Conservation (phyloP, 352 stramenopile species). For the Pythium volutum region DNA sequence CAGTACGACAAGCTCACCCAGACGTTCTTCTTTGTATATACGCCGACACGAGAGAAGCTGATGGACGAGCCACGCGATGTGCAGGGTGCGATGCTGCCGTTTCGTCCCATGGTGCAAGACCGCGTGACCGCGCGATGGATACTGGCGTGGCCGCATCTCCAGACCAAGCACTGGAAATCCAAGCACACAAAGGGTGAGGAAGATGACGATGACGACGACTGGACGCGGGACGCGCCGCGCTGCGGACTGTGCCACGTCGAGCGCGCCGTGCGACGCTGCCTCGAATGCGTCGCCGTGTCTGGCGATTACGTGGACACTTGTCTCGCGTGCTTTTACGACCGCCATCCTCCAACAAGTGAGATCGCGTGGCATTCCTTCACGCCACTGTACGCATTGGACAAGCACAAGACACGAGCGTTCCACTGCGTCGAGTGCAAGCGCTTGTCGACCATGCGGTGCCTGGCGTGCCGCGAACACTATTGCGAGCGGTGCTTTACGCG, state of each 20-base stretch:
- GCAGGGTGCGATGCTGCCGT: slow-evolving; percentile 43
- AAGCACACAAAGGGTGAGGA: neutral
- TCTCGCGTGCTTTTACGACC: slow-evolving; percentile 69
- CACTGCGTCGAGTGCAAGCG: slow-evolving; percentile 75
- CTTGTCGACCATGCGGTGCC: slow-evolving; percentile 53
- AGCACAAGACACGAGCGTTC: slow-evolving; percentile 31
- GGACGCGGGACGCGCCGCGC: slow-evolving; percentile 10
- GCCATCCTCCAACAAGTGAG: slow-evolving; percentile 30
- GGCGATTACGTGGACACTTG: slow-evolving; percentile 78
- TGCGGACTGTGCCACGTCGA: slow-evolving; percentile 63
- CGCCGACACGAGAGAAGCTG: slow-evolving; percentile 59
- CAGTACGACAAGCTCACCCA: slow-evolving; percentile 46
- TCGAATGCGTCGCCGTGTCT: slow-evolving; percentile 53
- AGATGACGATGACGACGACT: slow-evolving; percentile 3
- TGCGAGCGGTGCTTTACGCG: slow-evolving; percentile 74
- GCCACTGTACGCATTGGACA: slow-evolving; percentile 33
- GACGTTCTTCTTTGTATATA: slow-evolving; percentile 68
- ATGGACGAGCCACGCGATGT: slow-evolving; percentile 57
- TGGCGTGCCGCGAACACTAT: slow-evolving; percentile 78
- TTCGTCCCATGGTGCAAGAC: slow-evolving; percentile 71
- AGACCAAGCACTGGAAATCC: slow-evolving; percentile 7
- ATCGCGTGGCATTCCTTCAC: slow-evolving; percentile 61
- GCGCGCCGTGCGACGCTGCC: slow-evolving; percentile 56
- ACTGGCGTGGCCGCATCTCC: slow-evolving; percentile 64
- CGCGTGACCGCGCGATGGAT: slow-evolving; percentile 67